phyloP scores from a whole-genome alignment of 768 basidiomycete species.

The Suillus hirtellus region DNA sequence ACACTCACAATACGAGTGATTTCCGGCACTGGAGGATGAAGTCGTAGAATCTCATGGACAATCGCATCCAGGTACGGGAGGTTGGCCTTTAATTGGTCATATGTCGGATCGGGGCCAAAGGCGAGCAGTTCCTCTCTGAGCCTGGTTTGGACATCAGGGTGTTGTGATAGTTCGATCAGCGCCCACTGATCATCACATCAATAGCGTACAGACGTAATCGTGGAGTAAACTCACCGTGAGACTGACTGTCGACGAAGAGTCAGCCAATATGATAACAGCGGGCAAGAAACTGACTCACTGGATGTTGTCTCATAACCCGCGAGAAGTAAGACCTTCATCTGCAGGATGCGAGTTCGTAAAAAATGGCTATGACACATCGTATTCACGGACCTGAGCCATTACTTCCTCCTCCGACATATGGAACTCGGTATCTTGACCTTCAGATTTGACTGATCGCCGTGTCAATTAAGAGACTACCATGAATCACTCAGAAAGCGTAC shows the following conservation, averaged over 20 bases:
- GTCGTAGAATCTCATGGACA: neutral
- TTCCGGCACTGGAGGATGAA: neutral
- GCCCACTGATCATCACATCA: neutral
- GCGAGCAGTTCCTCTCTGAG: neutral
- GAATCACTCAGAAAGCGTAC: neutral
- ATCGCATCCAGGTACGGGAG: neutral
- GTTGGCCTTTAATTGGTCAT: neutral
- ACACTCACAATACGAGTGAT: neutral
- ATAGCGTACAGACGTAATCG: neutral
- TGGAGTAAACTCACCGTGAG: neutral
- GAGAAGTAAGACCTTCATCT: neutral
- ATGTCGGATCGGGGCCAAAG: neutral
- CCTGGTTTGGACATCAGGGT: neutral
- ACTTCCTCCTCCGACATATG: neutral
- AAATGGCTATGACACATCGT: neutral
- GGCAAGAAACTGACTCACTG: neutral
- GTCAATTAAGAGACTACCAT: neutral
- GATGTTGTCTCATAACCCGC: neutral
- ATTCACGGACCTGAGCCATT: neutral
- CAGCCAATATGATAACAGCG: neutral
- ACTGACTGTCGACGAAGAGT: neutral
- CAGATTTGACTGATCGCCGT: neutral
- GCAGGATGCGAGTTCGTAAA: neutral
- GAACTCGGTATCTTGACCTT: neutral
- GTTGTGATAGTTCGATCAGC: neutral